A percentile compares a stretch with the other conserved stretches of the same genome.
phyloP scores from a whole-genome alignment of 179 eudicot genomes.

The Camellia oleifera region DNA sequence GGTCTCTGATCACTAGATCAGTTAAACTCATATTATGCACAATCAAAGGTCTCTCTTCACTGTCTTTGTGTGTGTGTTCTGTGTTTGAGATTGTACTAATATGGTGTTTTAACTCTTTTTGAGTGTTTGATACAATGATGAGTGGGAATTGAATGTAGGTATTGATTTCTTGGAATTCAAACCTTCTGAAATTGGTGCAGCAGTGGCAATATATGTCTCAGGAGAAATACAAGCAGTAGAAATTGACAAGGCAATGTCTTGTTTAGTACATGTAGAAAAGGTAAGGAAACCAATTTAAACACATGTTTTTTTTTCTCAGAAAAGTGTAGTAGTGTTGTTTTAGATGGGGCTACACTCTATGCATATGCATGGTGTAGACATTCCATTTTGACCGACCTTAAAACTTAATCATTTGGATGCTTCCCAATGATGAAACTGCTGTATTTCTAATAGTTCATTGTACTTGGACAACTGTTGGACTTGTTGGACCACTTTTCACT shows the following conservation, averaged over 20 bases:
- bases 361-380: too few species aligned
- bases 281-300: constrained; percentile 22
- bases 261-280: constrained; percentile 45
- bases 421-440: too few species aligned
- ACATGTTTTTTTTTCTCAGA: constrained; percentile 14
- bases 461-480: too few species aligned
- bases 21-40: constrained; percentile 58
- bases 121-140: constrained; percentile 23
- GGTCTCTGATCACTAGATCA: constrained; percentile 41
- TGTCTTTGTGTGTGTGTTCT: not conserved
- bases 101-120: not conserved
- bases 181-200: constrained; percentile 69
- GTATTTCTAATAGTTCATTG: too few species aligned
- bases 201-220: constrained; percentile 46
- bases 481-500: too few species aligned
- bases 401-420: too few species aligned
- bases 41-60: constrained; percentile 46
- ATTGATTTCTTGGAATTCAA: constrained; percentile 69
- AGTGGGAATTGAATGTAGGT: constrained; percentile 57
- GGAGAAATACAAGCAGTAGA: constrained; percentile 40
- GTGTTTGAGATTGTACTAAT: not conserved
- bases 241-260: constrained; percentile 40
- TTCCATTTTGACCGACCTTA: too few species aligned
- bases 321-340: not conserved
- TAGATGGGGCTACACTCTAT: too few species aligned